Base-by-base conservation (phyloP, 2,329 filamentous ascomycete species). In the Stemphylium vesicarium region DNA sequence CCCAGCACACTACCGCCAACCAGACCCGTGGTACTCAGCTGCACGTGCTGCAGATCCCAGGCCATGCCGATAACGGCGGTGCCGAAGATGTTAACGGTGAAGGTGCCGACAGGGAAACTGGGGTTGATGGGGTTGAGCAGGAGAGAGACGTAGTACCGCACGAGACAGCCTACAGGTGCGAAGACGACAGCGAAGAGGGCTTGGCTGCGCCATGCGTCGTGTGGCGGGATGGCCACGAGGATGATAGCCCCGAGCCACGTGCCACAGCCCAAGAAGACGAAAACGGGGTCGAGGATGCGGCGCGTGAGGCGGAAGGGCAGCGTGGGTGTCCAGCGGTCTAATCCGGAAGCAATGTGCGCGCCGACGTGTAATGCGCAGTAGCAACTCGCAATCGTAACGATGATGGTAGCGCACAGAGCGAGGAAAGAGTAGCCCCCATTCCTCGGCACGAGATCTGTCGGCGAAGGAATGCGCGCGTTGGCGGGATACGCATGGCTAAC, bases 91-190 rank as follows among this genome's bases (percentile, higher is more conserved):
- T 98, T 98, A 24, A 89, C 91, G 0, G 79, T 77, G 66, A 97
- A 96, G 0, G 94, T 98, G 2, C 94, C 94, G 0, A 97, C 74
- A 0, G 94, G 94, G 63, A 97, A 97, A 0, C 82, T 78, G 0
- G 85, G 74, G 0, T 86, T 63, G 16, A 85, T 80, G 0, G 83
- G 79, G 66, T 97, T 97, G n/a, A 96, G 82, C 20, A 79, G 74
- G 6, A 90, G 70, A 0, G 89, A 89, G 1, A 84, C 75, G 70
- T 92, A 93, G 77, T 90, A 96, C 3, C 94, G 85, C 0, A 83
- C 70, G 0, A 96, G 76, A 63, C 89, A 93, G 0, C 94, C 94
- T 0, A 91, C 63, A 0, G 94, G 94, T 1, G 92, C 90, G 66
- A 97, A 95, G 2, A 92, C 86, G 22, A 95, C 80, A 0, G 92